phyloP scores from a whole-genome alignment of 768 basidiomycete species.

The Podaxis sp. region DNA sequence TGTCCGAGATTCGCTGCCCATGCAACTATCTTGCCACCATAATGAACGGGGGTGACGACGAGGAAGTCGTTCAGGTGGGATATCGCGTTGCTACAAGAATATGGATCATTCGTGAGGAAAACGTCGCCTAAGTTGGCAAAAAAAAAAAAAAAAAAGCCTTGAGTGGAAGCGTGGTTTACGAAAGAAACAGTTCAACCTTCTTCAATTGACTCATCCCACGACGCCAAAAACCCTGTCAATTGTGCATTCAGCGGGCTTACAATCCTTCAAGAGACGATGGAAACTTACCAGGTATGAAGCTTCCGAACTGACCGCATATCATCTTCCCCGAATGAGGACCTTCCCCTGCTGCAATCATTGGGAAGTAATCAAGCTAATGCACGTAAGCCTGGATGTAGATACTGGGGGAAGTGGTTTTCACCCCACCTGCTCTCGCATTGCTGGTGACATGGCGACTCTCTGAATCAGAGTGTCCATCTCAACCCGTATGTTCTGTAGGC shows the following conservation, averaged over 20 bases:
- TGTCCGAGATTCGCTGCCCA: slow-evolving; percentile 31
- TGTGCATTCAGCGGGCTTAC: not conserved
- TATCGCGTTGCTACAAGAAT: slow-evolving; percentile 26
- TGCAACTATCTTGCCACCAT: slow-evolving; percentile 26
- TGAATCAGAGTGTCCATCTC: slow-evolving; percentile 31
- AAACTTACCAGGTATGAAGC: slow-evolving; percentile 26
- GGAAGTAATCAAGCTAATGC: slow-evolving; percentile 25
- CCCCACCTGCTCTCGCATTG: slow-evolving; percentile 26
- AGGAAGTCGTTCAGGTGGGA: slow-evolving; percentile 32
- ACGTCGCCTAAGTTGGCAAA: slow-evolving; percentile 15
- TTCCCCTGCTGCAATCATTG: slow-evolving; percentile 30
- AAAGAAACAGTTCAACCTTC: slow-evolving; percentile 19
- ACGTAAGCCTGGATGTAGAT: not conserved
- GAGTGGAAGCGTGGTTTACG: not conserved
- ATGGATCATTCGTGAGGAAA: slow-evolving; percentile 31
- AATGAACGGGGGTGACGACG: slow-evolving; percentile 27
- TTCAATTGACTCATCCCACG: slow-evolving; percentile 29
- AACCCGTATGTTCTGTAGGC: slow-evolving; percentile 23
- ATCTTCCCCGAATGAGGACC: slow-evolving; percentile 28
- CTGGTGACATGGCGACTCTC: slow-evolving; percentile 26
- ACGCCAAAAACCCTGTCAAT: slow-evolving; percentile 24
- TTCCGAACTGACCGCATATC: slow-evolving; percentile 31
- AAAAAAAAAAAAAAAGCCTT: not conserved
- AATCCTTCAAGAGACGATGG: not conserved
- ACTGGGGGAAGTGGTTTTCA: not conserved